Evolutionary conservation across 164 flowering plant species (phyloP).

Genomic region (Sextonia rubra): DNA sequence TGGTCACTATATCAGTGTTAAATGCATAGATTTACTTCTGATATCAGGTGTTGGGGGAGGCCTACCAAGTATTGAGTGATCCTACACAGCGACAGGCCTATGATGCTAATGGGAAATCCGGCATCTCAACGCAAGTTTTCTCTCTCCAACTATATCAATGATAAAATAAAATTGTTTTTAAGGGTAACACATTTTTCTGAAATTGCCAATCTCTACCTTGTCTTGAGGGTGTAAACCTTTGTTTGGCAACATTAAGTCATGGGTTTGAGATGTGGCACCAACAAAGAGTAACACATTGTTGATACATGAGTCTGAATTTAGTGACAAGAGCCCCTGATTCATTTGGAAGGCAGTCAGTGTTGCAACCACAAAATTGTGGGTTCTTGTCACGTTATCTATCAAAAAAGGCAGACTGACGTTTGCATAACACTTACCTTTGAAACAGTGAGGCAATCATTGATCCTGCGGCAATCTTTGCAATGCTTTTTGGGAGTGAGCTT

Average conservation of each 20-base stretch:
- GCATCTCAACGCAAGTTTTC: conserved; percentile 77
- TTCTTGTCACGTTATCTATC: not conserved
- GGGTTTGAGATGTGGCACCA: too few species aligned
- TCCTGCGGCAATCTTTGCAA: conserved; percentile 97
- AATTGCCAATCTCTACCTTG: too few species aligned
- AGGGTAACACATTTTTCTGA: not conserved
- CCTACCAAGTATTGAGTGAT: conserved; percentile 94
- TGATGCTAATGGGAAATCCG: conserved; percentile 87
- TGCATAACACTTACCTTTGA: not conserved
- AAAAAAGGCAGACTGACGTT: not conserved
- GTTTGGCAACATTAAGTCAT: too few species aligned
- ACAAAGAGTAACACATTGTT: not conserved
- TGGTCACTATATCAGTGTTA: not conserved
- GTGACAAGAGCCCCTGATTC: too few species aligned
- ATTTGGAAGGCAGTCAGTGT: not conserved
- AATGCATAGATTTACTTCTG: not conserved
- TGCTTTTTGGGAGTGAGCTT: conserved; percentile 99
- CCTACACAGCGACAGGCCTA: conserved; percentile 86
- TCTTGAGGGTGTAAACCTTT: too few species aligned
- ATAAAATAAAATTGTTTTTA: too few species aligned
- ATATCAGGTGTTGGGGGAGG: conserved; percentile 84
- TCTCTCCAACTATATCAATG: not conserved
- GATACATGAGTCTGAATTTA: too few species aligned
- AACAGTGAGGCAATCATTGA: conserved; percentile 88
- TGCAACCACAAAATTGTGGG: not conserved